phyloP scores from a whole-genome alignment of 1,284 basidiomycete species.

The Sphaerobolus stellatus region DNA sequence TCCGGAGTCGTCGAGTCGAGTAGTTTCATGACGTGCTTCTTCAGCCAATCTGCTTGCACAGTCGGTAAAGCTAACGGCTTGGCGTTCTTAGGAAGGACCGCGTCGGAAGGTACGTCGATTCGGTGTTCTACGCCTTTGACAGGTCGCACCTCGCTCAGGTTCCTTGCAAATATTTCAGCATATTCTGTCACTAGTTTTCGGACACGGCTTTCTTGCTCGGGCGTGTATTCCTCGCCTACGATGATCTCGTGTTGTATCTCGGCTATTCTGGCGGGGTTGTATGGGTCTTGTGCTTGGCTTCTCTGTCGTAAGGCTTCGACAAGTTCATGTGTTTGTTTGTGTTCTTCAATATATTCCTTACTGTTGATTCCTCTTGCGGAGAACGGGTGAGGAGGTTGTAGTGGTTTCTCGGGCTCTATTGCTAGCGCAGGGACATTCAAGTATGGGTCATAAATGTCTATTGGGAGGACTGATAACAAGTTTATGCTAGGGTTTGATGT shows the following conservation, averaged over 20 bases:
- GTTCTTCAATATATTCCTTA: too few relatives aligned
- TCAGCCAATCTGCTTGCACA: constrained; percentile 10
- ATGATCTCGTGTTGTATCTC: constrained; percentile 12
- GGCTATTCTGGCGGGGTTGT: constrained; percentile 12
- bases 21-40: constrained; percentile 14
- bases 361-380: too few relatives aligned
- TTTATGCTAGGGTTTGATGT: too few relatives aligned
- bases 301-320: too few relatives aligned
- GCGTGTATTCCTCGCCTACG: constrained; percentile 15
- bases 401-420: too few relatives aligned
- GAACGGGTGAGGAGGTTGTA: too few relatives aligned
- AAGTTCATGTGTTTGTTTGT: too few relatives aligned
- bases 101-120: constrained; percentile 13
- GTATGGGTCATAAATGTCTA: too few relatives aligned
- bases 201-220: constrained; percentile 9
- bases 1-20: constrained; percentile 6
- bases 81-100: constrained; percentile 11
- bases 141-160: constrained; percentile 14
- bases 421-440: too few relatives aligned
- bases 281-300: too few relatives aligned
- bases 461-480: too few relatives aligned
- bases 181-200: constrained; percentile 13
- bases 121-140: constrained; percentile 15
- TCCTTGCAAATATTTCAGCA: constrained; percentile 17
- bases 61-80: constrained; percentile 13